Conservation (phyloP, 306 rosid species). For the Cucurbita moschata region DNA sequence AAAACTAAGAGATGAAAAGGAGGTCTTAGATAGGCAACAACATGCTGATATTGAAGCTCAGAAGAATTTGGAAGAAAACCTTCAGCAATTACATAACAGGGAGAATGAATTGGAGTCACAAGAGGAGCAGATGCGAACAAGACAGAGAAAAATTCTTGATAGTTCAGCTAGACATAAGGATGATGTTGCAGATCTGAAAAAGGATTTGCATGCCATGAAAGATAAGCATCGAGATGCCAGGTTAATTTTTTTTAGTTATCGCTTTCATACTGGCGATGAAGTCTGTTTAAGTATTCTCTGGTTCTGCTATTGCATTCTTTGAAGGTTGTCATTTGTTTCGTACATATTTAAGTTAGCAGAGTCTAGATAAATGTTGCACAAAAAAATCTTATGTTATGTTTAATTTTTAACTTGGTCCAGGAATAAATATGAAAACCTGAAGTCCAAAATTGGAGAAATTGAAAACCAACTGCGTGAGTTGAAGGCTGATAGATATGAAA, state of each 20-base stretch:
- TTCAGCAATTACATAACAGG: slow-evolving; percentile 66
- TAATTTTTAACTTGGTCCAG: slow-evolving; percentile 25
- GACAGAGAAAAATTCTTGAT: slow-evolving; percentile 55
- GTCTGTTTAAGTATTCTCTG: background rate
- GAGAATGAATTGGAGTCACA: slow-evolving; percentile 58
- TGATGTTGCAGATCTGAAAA: slow-evolving; percentile 37
- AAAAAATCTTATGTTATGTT: background rate
- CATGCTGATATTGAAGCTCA: slow-evolving; percentile 87
- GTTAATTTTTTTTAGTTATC: slow-evolving; percentile 17
- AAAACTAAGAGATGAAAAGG: slow-evolving; percentile 84
- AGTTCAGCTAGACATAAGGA: slow-evolving; percentile 40
- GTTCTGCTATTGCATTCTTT: background rate
- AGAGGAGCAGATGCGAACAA: slow-evolving; percentile 57
- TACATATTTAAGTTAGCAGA: background rate
- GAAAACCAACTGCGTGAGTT: slow-evolving; percentile 86
- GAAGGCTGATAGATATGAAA: slow-evolving; percentile 92
- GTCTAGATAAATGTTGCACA: background rate
- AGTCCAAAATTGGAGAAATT: slow-evolving; percentile 54
- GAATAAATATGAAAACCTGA: slow-evolving; percentile 55
- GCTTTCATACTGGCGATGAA: background rate
- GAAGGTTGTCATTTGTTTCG: background rate
- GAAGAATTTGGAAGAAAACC: slow-evolving; percentile 90
- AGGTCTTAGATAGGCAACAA: slow-evolving; percentile 79
- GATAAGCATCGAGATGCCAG: slow-evolving; percentile 61
- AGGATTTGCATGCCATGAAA: slow-evolving; percentile 53